phyloP scores from a whole-genome alignment of 192 early-diverging fungal species.

The Kappamyces sp. region DNA sequence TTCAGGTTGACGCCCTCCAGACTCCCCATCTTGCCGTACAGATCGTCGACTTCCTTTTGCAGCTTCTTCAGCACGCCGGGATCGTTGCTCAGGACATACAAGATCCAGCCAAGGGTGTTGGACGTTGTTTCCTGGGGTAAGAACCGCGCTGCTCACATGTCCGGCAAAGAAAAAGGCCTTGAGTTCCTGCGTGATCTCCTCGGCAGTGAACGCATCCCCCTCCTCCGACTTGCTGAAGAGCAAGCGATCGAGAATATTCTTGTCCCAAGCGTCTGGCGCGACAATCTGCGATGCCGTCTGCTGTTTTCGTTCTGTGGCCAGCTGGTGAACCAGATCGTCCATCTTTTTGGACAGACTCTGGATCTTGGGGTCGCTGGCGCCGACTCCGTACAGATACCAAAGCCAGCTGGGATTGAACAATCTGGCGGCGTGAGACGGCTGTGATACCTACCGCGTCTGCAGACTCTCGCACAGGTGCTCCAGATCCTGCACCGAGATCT shows the following conservation, averaged over 20 bases:
- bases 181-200: conserved; percentile 38
- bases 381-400: too few relatives aligned
- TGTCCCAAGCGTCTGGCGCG: background rate
- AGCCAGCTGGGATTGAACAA: too few relatives aligned
- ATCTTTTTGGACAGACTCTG: too few relatives aligned
- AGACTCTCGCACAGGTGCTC: too few relatives aligned
- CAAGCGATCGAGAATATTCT: conserved; percentile 33
- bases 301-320: too few relatives aligned
- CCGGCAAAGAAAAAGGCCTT: conserved; percentile 41
- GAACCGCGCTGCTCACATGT: conserved; percentile 15
- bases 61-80: conserved; percentile 19
- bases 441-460: too few relatives aligned
- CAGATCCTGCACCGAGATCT: too few relatives aligned
- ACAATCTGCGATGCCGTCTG: too few relatives aligned
- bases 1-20: background rate
- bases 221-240: conserved; percentile 6
- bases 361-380: too few relatives aligned
- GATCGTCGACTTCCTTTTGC: conserved; percentile 17
- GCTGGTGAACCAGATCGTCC: too few relatives aligned
- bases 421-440: too few relatives aligned
- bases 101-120: conserved; percentile 29
- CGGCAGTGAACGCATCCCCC: conserved; percentile 19
- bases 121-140: conserved; percentile 26
- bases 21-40: background rate
- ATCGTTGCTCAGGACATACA: conserved; percentile 16